Evolutionary conservation across 352 stramenopile species (phyloP).

Genomic region (Pythium rhizo-oryzae): DNA sequence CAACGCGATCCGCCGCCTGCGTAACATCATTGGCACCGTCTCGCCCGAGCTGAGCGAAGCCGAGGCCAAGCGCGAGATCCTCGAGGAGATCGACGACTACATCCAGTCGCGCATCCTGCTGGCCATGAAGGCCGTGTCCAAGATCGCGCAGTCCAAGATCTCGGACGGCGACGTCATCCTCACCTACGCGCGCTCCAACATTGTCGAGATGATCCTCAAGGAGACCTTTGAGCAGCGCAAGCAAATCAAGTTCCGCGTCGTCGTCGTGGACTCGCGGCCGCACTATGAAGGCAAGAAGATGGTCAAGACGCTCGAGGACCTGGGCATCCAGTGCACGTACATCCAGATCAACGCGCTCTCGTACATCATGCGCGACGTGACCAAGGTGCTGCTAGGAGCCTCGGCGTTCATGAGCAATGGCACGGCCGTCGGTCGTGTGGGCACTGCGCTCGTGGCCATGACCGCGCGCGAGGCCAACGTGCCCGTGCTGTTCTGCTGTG

Average conservation of each 20-base stretch:
- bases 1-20: conserved; percentile 93
- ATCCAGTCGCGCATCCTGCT: conserved; percentile 94
- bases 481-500: conserved; percentile 97
- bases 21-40: conserved; percentile 88
- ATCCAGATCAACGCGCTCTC: conserved; percentile 94
- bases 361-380: conserved; percentile 97
- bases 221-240: conserved; percentile 40
- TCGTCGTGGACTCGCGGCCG: conserved; percentile 94
- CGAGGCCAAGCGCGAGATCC: conserved; percentile 83
- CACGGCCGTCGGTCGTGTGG: conserved; percentile 89
- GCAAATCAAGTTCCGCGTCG: conserved; percentile 81
- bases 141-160: conserved; percentile 90
- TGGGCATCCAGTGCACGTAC: conserved; percentile 91
- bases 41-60: conserved; percentile 85
- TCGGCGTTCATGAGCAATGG: conserved; percentile 97
- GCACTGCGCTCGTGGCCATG: conserved; percentile 93
- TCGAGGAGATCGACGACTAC: conserved; percentile 94
- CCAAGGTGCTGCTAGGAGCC: conserved; percentile 95
- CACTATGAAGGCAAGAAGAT: conserved; percentile 85
- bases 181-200: conserved; percentile 93
- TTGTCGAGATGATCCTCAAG: conserved; percentile 88
- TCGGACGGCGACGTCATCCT: conserved; percentile 93
- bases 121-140: conserved; percentile 89
- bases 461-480: conserved; percentile 91
- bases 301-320: conserved; percentile 65